These are phyloP conservation scores for Fusarium verticillioides DNA, from an alignment of 2,329 filamentous ascomycete genomes.

Conservation along the genomic window DNA sequence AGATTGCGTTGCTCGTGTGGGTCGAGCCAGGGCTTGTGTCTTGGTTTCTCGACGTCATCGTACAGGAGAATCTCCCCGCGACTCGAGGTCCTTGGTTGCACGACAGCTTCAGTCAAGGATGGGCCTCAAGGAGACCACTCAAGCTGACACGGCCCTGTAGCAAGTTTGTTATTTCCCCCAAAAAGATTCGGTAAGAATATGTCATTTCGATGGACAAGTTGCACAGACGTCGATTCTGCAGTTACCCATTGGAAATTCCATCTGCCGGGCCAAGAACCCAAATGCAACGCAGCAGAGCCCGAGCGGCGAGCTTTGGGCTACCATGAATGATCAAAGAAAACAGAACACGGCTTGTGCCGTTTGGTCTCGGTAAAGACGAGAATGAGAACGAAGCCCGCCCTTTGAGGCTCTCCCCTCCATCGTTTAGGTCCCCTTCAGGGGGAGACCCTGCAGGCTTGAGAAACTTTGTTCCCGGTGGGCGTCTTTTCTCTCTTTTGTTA, in stretches of 20 bases:
- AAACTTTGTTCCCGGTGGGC: constrained; percentile 17
- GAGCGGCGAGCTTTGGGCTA: constrained; percentile 33
- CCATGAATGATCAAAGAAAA: constrained; percentile 14
- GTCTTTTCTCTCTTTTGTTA: constrained; percentile 1
- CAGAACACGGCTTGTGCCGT: neutral
- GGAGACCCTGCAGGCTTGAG: constrained; percentile 30
- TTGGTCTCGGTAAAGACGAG: constrained; percentile 18
- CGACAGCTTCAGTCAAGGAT: constrained; percentile 25
- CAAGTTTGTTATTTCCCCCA: constrained; percentile 2
- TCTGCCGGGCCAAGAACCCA: constrained; percentile 3
- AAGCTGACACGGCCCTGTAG: neutral
- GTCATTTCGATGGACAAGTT: neutral
- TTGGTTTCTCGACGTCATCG: constrained; percentile 40
- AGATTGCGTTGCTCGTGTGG: constrained; percentile 4
- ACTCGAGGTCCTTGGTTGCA: constrained; percentile 35
- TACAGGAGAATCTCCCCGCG: constrained; percentile 25
- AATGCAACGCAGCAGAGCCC: neutral
- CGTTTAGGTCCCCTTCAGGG: constrained; percentile 18
- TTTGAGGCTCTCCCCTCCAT: constrained; percentile 38
- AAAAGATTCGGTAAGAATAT: neutral
- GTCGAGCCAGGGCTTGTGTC: constrained; percentile 16
- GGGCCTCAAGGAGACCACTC: neutral
- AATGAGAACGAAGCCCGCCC: neutral
- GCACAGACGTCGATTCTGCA: neutral
- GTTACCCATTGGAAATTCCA: constrained; percentile 1